These are phyloP conservation scores for Kalmanozyma brasiliensis DNA, from an alignment of 1,284 basidiomycete genomes.

Conservation along the genomic window DNA sequence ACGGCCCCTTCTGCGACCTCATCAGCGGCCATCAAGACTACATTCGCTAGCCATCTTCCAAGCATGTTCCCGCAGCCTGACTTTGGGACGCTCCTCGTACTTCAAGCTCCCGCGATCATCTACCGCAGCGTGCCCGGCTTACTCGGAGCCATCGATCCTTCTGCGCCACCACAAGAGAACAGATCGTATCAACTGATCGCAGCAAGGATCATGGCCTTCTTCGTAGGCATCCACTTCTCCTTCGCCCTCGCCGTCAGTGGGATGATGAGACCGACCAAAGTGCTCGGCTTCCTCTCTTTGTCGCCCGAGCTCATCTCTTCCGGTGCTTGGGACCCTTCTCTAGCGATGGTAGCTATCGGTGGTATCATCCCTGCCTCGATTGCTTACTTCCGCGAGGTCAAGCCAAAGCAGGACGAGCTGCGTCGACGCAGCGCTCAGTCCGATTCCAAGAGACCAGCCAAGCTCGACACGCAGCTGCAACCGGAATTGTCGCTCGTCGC, in stretches of 20 bases:
- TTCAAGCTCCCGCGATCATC: slow-evolving; percentile 56
- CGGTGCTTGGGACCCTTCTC: slow-evolving; percentile 69
- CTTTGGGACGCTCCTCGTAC: slow-evolving; percentile 29
- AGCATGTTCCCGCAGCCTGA: slow-evolving; percentile 20
- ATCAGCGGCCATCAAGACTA: not conserved
- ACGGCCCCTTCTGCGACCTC: slow-evolving; percentile 1
- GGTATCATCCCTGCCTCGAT: slow-evolving; percentile 70
- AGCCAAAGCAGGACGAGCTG: slow-evolving; percentile 38
- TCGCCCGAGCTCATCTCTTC: slow-evolving; percentile 17
- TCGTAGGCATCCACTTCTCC: slow-evolving; percentile 60
- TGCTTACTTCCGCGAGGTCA: slow-evolving; percentile 59
- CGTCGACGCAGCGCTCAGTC: slow-evolving; percentile 3
- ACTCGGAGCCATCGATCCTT: slow-evolving; percentile 7
- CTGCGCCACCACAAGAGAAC: not conserved
- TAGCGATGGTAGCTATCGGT: slow-evolving; percentile 70
- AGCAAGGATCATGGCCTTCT: slow-evolving; percentile 52
- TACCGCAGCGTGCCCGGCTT: slow-evolving; percentile 23
- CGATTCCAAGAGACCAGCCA: slow-evolving; percentile 8
- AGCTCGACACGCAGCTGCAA: slow-evolving; percentile 13
- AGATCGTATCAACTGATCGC: slow-evolving; percentile 18
- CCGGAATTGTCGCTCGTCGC: slow-evolving; percentile 27
- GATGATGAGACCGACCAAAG: slow-evolving; percentile 53
- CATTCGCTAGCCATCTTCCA: slow-evolving; percentile 17
- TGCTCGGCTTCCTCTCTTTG: slow-evolving; percentile 26
- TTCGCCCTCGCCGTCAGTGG: slow-evolving; percentile 65